A percentile compares a stretch with the other conserved stretches of the same genome.
phyloP scores from a whole-genome alignment of 768 basidiomycete genomes.

The Calocera viscosa region DNA sequence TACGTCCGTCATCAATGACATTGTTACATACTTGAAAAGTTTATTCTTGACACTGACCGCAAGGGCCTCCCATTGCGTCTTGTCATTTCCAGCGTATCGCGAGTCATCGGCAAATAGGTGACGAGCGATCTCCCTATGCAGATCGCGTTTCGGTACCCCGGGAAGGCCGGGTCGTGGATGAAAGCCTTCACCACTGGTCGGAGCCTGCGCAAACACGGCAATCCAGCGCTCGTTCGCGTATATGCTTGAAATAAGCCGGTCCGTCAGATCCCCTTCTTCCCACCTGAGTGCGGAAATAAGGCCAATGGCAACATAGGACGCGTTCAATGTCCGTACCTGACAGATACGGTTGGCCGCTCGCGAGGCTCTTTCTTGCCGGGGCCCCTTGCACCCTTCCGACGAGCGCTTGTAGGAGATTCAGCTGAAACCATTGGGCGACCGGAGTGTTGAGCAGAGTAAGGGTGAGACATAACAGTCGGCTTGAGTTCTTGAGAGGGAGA shows the following conservation, averaged over 20 bases:
- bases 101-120: slow-evolving; percentile 16
- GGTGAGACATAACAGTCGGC: slow-evolving; percentile 5
- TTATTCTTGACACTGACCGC: slow-evolving; percentile 19
- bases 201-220: slow-evolving; percentile 16
- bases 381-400: slow-evolving; percentile 15
- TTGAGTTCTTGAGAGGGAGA: not conserved
- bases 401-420: not conserved
- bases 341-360: slow-evolving; percentile 17
- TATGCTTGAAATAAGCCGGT: slow-evolving; percentile 15
- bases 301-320: not conserved
- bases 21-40: slow-evolving; percentile 16
- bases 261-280: slow-evolving; percentile 19
- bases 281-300: slow-evolving; percentile 12
- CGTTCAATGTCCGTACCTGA: slow-evolving; percentile 11
- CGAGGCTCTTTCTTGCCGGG: slow-evolving; percentile 18
- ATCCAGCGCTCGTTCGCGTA: slow-evolving; percentile 17
- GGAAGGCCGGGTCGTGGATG: slow-evolving; percentile 12
- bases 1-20: not conserved
- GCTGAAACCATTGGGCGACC: not conserved
- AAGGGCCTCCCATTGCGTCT: slow-evolving; percentile 15
- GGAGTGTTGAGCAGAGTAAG: slow-evolving; percentile 2
- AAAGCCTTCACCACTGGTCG: slow-evolving; percentile 8
- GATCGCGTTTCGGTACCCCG: slow-evolving; percentile 17
- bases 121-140: slow-evolving; percentile 18
- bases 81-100: slow-evolving; percentile 16